Evolutionary conservation across 148 eudicot species (phyloP), one percentile per base, ranked within the genome.

Genomic region (Diospyros kaki): DNA sequence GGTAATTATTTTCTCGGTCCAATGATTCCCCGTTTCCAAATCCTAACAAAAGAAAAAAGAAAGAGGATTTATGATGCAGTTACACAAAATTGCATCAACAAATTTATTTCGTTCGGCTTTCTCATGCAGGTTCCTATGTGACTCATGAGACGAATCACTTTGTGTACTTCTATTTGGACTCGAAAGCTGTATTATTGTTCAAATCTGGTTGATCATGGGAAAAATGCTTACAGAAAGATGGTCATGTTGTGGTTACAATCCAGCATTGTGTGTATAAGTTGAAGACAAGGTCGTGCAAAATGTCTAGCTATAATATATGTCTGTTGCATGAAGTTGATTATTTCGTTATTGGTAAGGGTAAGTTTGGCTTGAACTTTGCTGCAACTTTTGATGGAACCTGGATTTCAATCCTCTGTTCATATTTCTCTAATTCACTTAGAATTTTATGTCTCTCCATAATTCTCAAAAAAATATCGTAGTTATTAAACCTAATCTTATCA

Each of bases 71-170:
- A 28, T 48, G 2, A 63, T 56, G 17, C 17, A 63, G 15, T 39
- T 18, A 12, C 4, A 15, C 45, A 39, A 41, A 63, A 10, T 9
- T 63, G 2, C 10, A 9, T 55, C 11, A 55, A 10, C 9, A 55
- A 13, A 9, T 55, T 55, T 10, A 5, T 2, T 5, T 55, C 2
- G 12, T 14, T 13, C 12, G 8, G 38, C 43, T 59, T 71, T 50
- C 28, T 68, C 50, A 43, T 77, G 62, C 81, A 89, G 97, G 97
- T 81, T 91, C 97, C 44, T 89, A 89, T 59, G 97, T 91, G 74
- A 91, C 93, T 81, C 97, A 91, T 67, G 97, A 91, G 86, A 91
- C 97, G 15, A 89, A 87, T 82, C 97, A 91, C 84, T 91, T 89
- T 73, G 83, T 89, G 64, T 91, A 91, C 83, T 91, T 91, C 87